These are phyloP conservation scores for Melanogaster broomeanus DNA, from an alignment of 768 basidiomycete genomes.

Conservation along the genomic window DNA sequence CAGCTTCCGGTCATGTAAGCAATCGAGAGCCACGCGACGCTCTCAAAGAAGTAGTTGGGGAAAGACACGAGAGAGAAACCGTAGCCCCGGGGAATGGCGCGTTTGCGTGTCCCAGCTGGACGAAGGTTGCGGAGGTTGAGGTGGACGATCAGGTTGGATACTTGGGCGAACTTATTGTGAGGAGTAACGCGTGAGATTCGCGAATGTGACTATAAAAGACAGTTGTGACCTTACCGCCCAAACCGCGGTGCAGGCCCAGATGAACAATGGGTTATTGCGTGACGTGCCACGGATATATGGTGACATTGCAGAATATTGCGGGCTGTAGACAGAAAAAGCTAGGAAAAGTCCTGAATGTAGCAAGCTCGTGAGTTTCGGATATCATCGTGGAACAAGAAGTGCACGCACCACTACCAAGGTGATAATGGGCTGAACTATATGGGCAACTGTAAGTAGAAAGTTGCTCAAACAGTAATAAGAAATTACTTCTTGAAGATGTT, in stretches of 20 bases:
- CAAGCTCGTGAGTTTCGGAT: background rate
- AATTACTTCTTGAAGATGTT: slow-evolving; percentile 89
- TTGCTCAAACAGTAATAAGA: background rate
- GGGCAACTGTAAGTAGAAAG: slow-evolving; percentile 1
- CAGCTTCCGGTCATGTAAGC: slow-evolving; percentile 76
- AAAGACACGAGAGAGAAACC: slow-evolving; percentile 86
- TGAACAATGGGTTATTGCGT: slow-evolving; percentile 64
- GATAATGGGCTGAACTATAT: slow-evolving; percentile 85
- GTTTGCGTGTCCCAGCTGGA: slow-evolving; percentile 72
- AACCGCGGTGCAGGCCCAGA: slow-evolving; percentile 63
- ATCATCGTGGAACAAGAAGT: background rate
- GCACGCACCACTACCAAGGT: slow-evolving; percentile 64
- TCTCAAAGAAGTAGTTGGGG: slow-evolving; percentile 96
- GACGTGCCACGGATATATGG: slow-evolving; percentile 63
- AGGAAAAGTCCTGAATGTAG: slow-evolving; percentile 60
- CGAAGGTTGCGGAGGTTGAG: slow-evolving; percentile 82
- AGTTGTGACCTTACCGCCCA: slow-evolving; percentile 65
- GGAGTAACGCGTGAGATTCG: background rate
- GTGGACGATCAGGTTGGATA: slow-evolving; percentile 86
- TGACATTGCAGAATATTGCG: slow-evolving; percentile 68
- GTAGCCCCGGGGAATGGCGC: slow-evolving; percentile 90
- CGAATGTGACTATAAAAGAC: background rate
- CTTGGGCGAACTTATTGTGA: slow-evolving; percentile 65
- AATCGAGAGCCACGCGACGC: slow-evolving; percentile 70
- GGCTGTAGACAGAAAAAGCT: slow-evolving; percentile 80